Percentiles rank a stretch among this genome's conserved stretches.
phyloP scores from a whole-genome alignment of 192 early-diverging fungal species.

The Backusella tarrabulga region DNA sequence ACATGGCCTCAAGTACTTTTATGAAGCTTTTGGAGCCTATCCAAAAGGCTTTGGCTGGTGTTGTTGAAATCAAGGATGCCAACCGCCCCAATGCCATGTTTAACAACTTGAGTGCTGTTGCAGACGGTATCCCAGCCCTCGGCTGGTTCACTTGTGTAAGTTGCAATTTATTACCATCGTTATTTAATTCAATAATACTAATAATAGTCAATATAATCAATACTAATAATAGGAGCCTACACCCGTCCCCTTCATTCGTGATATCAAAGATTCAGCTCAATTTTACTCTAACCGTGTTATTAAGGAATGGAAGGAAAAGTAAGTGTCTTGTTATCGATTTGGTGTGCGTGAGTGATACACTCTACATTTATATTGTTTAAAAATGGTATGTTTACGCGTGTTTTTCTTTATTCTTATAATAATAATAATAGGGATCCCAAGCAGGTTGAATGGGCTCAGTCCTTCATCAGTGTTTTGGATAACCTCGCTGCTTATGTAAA shows the following conservation, averaged over 20 bases:
- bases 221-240: conserved; percentile 64
- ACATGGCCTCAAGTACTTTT: conserved; percentile 52
- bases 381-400: neutral
- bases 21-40: conserved; percentile 66
- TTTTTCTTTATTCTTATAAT: neutral
- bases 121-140: conserved; percentile 87
- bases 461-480: conserved; percentile 64
- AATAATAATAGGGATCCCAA: conserved; percentile 63
- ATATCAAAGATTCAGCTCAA: conserved; percentile 89
- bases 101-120: conserved; percentile 82
- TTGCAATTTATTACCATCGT: neutral
- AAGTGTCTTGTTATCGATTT: conserved; percentile 8
- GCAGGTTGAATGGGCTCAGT: conserved; percentile 85
- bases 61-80: conserved; percentile 70
- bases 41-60: conserved; percentile 63
- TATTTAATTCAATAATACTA: too few species aligned
- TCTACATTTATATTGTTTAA: neutral
- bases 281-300: conserved; percentile 92
- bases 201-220: too few species aligned
- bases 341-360: neutral
- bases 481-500: conserved; percentile 88
- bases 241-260: conserved; percentile 83
- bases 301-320: conserved; percentile 89
- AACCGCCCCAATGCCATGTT: conserved; percentile 74
- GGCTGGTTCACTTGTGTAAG: conserved; percentile 87